Percentiles rank a stretch among this genome's conserved stretches.
These are phyloP conservation scores for Ramaria rubella DNA, from an alignment of 768 basidiomycete species.

Conservation along the genomic window DNA sequence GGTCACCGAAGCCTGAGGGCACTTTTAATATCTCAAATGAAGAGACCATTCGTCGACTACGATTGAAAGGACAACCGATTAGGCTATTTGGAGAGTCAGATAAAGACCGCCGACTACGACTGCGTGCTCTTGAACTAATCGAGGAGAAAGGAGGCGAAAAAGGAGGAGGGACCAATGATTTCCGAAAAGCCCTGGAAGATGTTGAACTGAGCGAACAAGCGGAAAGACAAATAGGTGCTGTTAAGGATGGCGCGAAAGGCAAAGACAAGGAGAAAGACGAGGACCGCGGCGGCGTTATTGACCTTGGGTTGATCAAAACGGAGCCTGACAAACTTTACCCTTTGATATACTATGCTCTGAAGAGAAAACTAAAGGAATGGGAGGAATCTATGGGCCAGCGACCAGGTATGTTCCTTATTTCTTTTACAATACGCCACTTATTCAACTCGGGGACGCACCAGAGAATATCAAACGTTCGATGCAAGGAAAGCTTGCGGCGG, in stretches of 20 bases:
- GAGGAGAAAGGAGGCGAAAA: constrained; percentile 82
- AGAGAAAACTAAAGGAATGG: constrained; percentile 93
- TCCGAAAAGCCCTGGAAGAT: constrained; percentile 83
- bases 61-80: constrained; percentile 90
- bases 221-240: constrained; percentile 40
- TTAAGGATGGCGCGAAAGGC: constrained; percentile 35
- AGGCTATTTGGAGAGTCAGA: constrained; percentile 93
- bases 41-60: constrained; percentile 83
- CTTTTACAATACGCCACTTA: neutral
- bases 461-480: constrained; percentile 82
- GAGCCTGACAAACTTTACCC: constrained; percentile 96
- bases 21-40: constrained; percentile 88
- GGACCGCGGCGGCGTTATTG: constrained; percentile 50
- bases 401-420: constrained; percentile 52
- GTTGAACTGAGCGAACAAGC: constrained; percentile 74
- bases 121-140: constrained; percentile 91
- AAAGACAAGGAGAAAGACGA: constrained; percentile 55
- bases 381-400: constrained; percentile 90
- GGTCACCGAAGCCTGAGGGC: constrained; percentile 32
- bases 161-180: constrained; percentile 84
- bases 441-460: constrained; percentile 22
- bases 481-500: constrained; percentile 91
- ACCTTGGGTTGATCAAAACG: constrained; percentile 75
- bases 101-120: constrained; percentile 82
- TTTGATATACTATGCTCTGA: constrained; percentile 92